Evolutionary conservation across 2,329 filamentous ascomycete species (phyloP).

Genomic region (Pseudogymnoascus sp.): DNA sequence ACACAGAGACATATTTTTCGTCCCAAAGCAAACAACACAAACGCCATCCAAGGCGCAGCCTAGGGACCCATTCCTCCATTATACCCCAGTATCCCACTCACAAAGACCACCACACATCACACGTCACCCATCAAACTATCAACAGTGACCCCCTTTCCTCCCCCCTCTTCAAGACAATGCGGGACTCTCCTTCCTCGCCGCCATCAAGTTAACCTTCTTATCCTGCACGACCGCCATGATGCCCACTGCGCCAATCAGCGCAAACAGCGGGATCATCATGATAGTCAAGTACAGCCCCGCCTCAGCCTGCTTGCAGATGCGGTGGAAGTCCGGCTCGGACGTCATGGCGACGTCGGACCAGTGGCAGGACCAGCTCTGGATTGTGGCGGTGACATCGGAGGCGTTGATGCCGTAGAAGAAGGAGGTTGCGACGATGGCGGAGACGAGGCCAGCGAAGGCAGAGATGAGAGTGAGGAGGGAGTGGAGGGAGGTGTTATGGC

Average conservation of each 20-base stretch:
- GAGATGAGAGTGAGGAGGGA: conserved; percentile 27
- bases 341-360: conserved; percentile 47
- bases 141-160: background rate
- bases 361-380: conserved; percentile 55
- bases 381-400: conserved; percentile 42
- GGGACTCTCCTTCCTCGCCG: conserved; percentile 25
- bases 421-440: conserved; percentile 43
- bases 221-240: conserved; percentile 36
- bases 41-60: conserved; percentile 3
- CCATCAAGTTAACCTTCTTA: conserved; percentile 29
- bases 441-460: conserved; percentile 36
- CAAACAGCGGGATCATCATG: conserved; percentile 48
- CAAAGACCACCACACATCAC: background rate
- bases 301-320: conserved; percentile 47
- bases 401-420: conserved; percentile 50
- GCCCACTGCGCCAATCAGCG: conserved; percentile 34
- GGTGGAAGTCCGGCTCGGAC: conserved; percentile 43
- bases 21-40: background rate
- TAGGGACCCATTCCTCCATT: conserved; percentile 2
- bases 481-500: conserved; percentile 24
- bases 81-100: background rate
- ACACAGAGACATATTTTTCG: background rate
- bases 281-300: conserved; percentile 46
- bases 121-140: background rate
- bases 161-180: conserved; percentile 20